phyloP scores from a whole-genome alignment of 2,329 filamentous ascomycete species.

The Coniosporium uncinatum region DNA sequence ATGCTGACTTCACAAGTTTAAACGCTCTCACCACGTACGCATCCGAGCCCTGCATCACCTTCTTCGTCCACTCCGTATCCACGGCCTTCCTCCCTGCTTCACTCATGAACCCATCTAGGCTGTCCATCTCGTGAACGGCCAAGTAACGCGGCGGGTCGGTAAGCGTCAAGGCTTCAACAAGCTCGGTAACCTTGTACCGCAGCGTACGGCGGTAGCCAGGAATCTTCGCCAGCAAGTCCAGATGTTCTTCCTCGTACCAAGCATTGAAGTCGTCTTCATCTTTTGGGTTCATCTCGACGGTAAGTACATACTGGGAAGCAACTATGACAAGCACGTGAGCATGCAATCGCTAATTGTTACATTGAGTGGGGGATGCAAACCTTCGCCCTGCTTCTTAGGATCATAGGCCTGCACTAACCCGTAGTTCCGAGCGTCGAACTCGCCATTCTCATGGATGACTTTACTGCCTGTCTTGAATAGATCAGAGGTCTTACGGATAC shows the following conservation, averaged over 20 bases:
- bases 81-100: background rate
- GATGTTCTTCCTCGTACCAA: conserved; percentile 6
- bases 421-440: conserved; percentile 6
- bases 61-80: background rate
- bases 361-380: no score
- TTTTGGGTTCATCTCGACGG: conserved; percentile 1
- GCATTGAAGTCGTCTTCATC: conserved; percentile 2
- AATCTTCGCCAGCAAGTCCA: conserved; percentile 4
- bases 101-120: background rate
- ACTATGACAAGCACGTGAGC: no score
- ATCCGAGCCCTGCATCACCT: background rate
- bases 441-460: conserved; percentile 1
- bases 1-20: background rate
- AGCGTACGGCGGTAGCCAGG: conserved; percentile 5
- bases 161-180: background rate
- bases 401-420: conserved; percentile 5
- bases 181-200: conserved; percentile 2
- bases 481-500: conserved; percentile 1
- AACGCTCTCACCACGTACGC: conserved; percentile 6
- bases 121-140: conserved; percentile 3
- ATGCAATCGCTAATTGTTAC: no score
- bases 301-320: conserved; percentile 1
- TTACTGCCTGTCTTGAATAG: background rate
- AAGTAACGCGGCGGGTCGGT: conserved; percentile 2
- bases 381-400: conserved; percentile 2